These are phyloP conservation scores for Pyricularia sp. DNA, from an alignment of 2,329 filamentous ascomycete species.

Conservation along the genomic window DNA sequence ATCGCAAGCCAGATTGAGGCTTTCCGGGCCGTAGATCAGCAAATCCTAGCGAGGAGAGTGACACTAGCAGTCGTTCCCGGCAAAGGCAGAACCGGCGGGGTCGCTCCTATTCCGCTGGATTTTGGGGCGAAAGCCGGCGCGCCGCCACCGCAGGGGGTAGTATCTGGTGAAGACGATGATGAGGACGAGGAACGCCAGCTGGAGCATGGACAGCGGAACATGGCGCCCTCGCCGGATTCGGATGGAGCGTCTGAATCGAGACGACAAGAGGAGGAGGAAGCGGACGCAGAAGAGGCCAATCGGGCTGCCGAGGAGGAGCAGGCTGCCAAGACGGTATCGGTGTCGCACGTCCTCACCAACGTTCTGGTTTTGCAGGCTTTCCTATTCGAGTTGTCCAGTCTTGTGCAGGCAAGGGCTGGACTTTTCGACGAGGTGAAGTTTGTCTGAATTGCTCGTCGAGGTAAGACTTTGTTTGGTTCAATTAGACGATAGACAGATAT, in stretches of 20 bases:
- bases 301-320: conserved; percentile 2
- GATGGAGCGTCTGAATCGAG: conserved; percentile 8
- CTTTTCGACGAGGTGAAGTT: conserved; percentile 67
- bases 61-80: conserved; percentile 27
- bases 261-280: conserved; percentile 10
- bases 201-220: conserved; percentile 5
- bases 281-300: conserved; percentile 9
- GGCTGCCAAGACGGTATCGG: conserved; percentile 40
- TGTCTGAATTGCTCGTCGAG: conserved; percentile 16
- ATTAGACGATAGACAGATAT: neutral
- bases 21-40: conserved; percentile 52
- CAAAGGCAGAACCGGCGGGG: conserved; percentile 11
- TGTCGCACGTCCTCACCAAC: conserved; percentile 71
- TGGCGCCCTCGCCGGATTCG: conserved; percentile 11
- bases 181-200: conserved; percentile 12
- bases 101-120: conserved; percentile 34
- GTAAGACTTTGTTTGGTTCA: neutral
- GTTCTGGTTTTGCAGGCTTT: conserved; percentile 70
- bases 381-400: conserved; percentile 59
- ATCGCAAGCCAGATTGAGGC: conserved; percentile 41
- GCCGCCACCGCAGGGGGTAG: conserved; percentile 7
- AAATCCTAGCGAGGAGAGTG: conserved; percentile 42
- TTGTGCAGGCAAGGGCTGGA: conserved; percentile 61
- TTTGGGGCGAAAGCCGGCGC: conserved; percentile 20
- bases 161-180: conserved; percentile 6